Conservation (phyloP, 257 asterid genomes). For the Solanum arcanum region DNA sequence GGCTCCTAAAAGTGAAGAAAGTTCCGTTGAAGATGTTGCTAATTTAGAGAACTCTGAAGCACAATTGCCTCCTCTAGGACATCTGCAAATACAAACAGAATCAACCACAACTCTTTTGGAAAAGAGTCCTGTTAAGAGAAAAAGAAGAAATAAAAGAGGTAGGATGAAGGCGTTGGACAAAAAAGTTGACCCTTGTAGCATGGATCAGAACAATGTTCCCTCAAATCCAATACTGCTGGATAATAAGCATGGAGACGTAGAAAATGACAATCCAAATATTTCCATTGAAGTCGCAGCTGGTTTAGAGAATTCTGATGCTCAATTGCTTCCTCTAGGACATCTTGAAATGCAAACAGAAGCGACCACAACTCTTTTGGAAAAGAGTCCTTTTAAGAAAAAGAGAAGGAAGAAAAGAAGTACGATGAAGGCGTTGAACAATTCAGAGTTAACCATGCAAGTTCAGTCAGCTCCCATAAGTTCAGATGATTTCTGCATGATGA, state of each 20-base stretch:
- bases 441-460: constrained; percentile 4
- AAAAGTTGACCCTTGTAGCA: constrained; percentile 2
- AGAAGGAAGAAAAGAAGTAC: not conserved
- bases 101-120: constrained; percentile 6
- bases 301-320: not conserved
- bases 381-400: constrained; percentile 8
- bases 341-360: constrained; percentile 9
- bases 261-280: not conserved
- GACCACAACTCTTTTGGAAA: constrained; percentile 7
- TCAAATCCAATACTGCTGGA: constrained; percentile 21
- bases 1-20: not conserved
- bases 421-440: not conserved
- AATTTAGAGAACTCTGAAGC: not conserved
- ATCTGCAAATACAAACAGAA: constrained; percentile 7
- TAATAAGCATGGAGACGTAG: constrained; percentile 1
- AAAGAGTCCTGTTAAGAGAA: constrained; percentile 9
- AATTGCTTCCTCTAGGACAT: constrained; percentile 1
- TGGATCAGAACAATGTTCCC: constrained; percentile 11
- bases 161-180: not conserved
- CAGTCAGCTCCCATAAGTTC: not conserved
- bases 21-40: not conserved
- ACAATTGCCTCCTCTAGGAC: not conserved
- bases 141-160: not conserved
- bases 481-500: constrained; percentile 4
- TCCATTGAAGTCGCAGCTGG: not conserved